Conservation (phyloP, 148 eudicot species). For the Diospyros kaki region DNA sequence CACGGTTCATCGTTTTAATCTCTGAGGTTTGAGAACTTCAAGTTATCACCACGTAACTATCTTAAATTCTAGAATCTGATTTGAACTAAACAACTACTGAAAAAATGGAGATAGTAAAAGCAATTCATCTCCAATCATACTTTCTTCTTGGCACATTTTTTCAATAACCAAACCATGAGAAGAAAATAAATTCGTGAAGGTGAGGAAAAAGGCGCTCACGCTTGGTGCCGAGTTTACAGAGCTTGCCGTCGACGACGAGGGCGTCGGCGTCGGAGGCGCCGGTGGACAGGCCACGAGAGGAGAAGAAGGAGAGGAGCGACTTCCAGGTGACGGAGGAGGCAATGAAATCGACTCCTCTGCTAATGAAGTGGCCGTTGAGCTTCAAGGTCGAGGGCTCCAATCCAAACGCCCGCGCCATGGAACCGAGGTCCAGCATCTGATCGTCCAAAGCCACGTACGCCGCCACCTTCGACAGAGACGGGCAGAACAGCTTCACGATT, state of each 20-base stretch:
- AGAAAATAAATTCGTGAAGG: background rate
- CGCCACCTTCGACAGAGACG: conserved; percentile 38
- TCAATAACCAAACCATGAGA: background rate
- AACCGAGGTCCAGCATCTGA: conserved; percentile 67
- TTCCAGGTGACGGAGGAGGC: conserved; percentile 86
- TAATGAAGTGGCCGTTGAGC: conserved; percentile 78
- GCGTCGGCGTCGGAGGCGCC: conserved; percentile 46
- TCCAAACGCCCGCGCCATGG: conserved; percentile 57
- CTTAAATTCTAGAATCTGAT: background rate
- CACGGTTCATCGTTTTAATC: too few species aligned
- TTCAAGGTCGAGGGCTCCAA: conserved; percentile 54
- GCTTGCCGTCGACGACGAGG: conserved; percentile 60
- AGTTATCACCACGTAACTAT: too few species aligned
- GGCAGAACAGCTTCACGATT: conserved; percentile 49
- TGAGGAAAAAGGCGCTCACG: conserved; percentile 24
- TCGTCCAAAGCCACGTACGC: conserved; percentile 47
- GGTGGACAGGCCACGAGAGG: conserved; percentile 57
- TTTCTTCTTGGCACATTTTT: background rate
- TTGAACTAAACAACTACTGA: background rate
- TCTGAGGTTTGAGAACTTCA: too few species aligned
- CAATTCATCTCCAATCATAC: background rate
- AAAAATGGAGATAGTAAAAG: background rate
- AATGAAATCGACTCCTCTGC: conserved; percentile 64
- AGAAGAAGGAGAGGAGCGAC: conserved; percentile 66
- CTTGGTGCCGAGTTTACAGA: conserved; percentile 48